Conservation (phyloP, 768 basidiomycete species). For the Russula lepida region DNA sequence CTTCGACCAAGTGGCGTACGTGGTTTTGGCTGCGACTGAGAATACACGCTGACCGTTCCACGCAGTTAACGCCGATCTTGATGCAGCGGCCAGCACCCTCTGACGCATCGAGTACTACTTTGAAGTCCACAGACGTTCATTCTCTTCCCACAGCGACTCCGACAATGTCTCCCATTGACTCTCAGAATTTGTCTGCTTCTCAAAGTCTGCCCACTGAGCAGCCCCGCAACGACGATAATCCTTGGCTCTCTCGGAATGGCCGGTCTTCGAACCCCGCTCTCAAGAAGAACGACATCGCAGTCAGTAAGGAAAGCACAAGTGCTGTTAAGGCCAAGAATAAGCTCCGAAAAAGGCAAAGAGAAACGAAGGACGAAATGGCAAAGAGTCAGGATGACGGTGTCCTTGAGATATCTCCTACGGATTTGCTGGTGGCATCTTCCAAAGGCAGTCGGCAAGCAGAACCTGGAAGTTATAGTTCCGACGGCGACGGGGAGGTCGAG, state of each 20-base stretch:
- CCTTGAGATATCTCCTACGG: slow-evolving; percentile 65
- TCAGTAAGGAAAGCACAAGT: slow-evolving; percentile 56
- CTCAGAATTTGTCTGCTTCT: slow-evolving; percentile 19
- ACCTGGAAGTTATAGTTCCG: slow-evolving; percentile 34
- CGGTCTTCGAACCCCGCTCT: slow-evolving; percentile 34
- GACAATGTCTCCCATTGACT: slow-evolving; percentile 14
- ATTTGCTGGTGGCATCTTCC: slow-evolving; percentile 32
- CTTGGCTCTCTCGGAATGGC: slow-evolving; percentile 57
- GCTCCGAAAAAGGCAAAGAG: slow-evolving; percentile 56
- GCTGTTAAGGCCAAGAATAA: slow-evolving; percentile 64
- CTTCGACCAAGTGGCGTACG: slow-evolving; percentile 43
- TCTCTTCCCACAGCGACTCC: slow-evolving; percentile 28
- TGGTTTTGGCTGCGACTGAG: background rate
- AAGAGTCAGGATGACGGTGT: slow-evolving; percentile 63
- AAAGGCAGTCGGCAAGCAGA: slow-evolving; percentile 15
- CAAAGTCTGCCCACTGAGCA: slow-evolving; percentile 21
- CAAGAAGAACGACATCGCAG: slow-evolving; percentile 65
- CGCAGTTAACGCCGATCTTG: slow-evolving; percentile 10
- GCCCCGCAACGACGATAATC: slow-evolving; percentile 42
- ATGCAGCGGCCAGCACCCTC: slow-evolving; percentile 24
- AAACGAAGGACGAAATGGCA: slow-evolving; percentile 48
- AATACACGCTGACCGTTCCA: background rate
- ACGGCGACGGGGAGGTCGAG: slow-evolving; percentile 58
- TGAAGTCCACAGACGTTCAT: slow-evolving; percentile 49
- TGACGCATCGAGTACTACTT: slow-evolving; percentile 62